Evolutionary conservation across 495 filamentous ascomycete genomes (phyloP), one percentile per base, ranked within the genome.

Genomic region (Chaetomium fimeti): DNA sequence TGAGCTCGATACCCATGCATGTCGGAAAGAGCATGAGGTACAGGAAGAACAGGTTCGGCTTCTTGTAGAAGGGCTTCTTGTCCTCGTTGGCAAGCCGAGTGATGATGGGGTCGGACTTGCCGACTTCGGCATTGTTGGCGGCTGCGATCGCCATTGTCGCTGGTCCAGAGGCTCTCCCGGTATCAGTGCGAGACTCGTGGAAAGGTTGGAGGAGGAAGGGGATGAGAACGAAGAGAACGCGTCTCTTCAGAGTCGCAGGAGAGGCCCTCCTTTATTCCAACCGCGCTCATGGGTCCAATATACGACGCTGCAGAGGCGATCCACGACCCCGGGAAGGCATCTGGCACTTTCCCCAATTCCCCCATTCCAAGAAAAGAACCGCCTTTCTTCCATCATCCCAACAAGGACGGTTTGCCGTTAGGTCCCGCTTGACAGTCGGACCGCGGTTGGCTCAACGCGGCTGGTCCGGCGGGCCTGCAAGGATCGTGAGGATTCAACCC

Each of bases 1-100:
- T 90, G 77, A 88, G 85, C 74, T 89, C 88, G 66, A 88, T 84
- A 24, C 88, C 88, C 79, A 90, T 87, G 68, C 82, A 85, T 25
- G 84, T 82, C 20, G 85, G 85, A 65, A 87, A 83, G 62, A 90
- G 77, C 53, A 88, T 62, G 6, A 86, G 67, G 68, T 89, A 89
- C 45, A 89, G 75, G 42, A 63, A 60, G 49, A 84, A 77, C 25
- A 89, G 75, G 69, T 89, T 88, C 4, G 76, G 79, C 73, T 89
- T 89, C 66, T 79, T 80, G 71, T 82, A 88, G 82, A 83, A 87
- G 63, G 70, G 64, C 9, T 78, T 75, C 59, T 75, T 83, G 68
- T 85, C 83, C 69, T 83, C 76, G 47, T 75, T 69, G 25, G 77
- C 80, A 22, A 85, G 71, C 45, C 82, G 78, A 52, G 75, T 78